Conservation (phyloP, 2,329 filamentous ascomycete genomes). For the Zalaria sp. region DNA sequence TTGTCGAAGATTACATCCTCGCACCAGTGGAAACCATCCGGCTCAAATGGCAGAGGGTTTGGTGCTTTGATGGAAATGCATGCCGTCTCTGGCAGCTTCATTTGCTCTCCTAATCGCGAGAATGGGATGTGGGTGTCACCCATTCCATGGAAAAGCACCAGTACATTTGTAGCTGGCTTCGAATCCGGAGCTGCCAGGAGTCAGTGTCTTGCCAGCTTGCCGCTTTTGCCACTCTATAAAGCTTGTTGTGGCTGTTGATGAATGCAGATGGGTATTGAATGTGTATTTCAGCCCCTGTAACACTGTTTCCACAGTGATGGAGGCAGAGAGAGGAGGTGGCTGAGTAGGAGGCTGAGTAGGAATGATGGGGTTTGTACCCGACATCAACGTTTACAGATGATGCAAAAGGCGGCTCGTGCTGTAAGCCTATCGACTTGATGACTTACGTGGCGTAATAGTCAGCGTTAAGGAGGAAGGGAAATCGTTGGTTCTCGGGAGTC, state of each 20-base stretch:
- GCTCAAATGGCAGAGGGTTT: slow-evolving; percentile 50
- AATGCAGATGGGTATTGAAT: too few relatives aligned
- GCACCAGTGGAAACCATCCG: slow-evolving; percentile 51
- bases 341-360: too few relatives aligned
- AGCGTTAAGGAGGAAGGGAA: slow-evolving; percentile 26
- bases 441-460: slow-evolving; percentile 31
- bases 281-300: too few relatives aligned
- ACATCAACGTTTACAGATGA: background rate
- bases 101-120: slow-evolving; percentile 49
- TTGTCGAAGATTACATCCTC: slow-evolving; percentile 45
- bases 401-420: background rate
- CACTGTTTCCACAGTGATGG: too few relatives aligned
- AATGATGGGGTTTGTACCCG: too few relatives aligned
- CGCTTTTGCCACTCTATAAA: too few relatives aligned
- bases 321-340: too few relatives aligned
- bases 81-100: slow-evolving; percentile 64
- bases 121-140: slow-evolving; percentile 63
- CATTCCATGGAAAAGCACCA: slow-evolving; percentile 72
- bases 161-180: slow-evolving; percentile 56
- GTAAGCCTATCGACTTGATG: background rate
- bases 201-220: background rate
- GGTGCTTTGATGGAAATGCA: slow-evolving; percentile 63
- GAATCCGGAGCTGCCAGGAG: slow-evolving; percentile 22
- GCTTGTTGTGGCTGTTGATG: too few relatives aligned
- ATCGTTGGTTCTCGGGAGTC: slow-evolving; percentile 27